Evolutionary conservation across 352 stramenopile species (phyloP), one percentile per base, ranked within the genome.

Genomic region (Phytophthora melonis): DNA sequence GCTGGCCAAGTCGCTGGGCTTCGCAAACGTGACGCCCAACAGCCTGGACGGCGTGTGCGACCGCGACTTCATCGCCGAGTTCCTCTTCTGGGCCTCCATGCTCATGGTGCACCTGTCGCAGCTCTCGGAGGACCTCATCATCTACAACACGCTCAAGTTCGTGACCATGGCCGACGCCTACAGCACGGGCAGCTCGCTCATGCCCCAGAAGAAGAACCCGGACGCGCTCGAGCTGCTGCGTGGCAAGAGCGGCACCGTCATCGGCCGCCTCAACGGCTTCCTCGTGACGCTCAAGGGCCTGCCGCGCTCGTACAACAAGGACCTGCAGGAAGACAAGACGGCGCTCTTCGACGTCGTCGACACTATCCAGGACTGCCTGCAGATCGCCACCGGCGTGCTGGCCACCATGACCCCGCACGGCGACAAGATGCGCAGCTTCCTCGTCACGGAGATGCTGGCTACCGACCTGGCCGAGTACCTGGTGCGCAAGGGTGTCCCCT

Each of bases 201-300:
- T 99, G 98, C 98, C 98, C n/a, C 98, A 99, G 85, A 99, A 99
- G 95, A 99, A 99, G 84, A 99, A 99, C 83, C 98, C 98, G 0
- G 98, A 99, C 83, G 98, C 98, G 10, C 87, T 99, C 23, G 98
- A 99, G 86, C 88, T 99, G 62, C 83, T 99, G 16, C 91, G 98
- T 54, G 98, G 98, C 68, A 99, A 99, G 87, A 96, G 91, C 18
- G 98, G 97, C 58, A 93, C 97, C 32, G 95, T 98, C 58, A 90
- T 99, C 21, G 98, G 98, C 47, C 92, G 96, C 57, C 88, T 98
- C 36, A 98, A 97, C 63, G 97, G 97, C 53, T 97, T 99, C 68
- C 91, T 99, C 54, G 89, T 97, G 27, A 99, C 97, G 39, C 89
- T 99, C 55, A 99, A 99, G 82, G 89, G 87, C 13, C 81, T 99